Base-by-base conservation (phyloP, 2,329 filamentous ascomycete species). In the Trichoderma hamatum region DNA sequence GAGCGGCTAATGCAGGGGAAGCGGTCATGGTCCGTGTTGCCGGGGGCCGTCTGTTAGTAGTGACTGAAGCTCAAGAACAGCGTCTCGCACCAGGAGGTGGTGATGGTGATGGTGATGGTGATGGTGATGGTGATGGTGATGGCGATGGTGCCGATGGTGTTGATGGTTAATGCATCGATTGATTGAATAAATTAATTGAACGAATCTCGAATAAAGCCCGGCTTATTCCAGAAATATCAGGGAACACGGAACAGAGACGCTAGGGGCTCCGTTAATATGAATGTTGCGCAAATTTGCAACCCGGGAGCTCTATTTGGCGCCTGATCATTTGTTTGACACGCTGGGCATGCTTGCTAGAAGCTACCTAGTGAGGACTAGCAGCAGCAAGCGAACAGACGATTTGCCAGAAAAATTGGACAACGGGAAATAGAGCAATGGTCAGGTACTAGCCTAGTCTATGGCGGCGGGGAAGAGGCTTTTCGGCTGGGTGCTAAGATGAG, bases 1-100 rank as follows among this genome's bases (percentile, higher is more conserved):
- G 6, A 68, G 58, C 39, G 51, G 56, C 66, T 68, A 63, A 68
- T 68, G 66, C 66, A 68, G 66, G 66, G 66, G 66, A 63, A 30
- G 32, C 30, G 39, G 55, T 36, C 64, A 34, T 67, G 62, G 34
- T 16, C 39, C 32, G 26, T 30, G 32, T 32, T 39, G 51, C 51
- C 32, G 26, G 62, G 21, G 62, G 54, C 26, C 32, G 34, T 9
- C n/a, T 30, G 39, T 43, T 51, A 36, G 26, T 36, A 13, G 43
- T 10, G 2, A 28, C 28, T 49, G 3, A 49, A 24, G 46, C n/a
- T 24, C n/a, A n/a, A n/a, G n/a, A 5, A 11, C 6, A 49, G 46
- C 4, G 32, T n/a, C 3, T n/a, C 19, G 39, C 19, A 26, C 28
- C 30, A 51, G 46, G 36, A n/a, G n/a, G n/a, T n/a, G n/a, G n/a